Conservation (phyloP, 2,329 filamentous ascomycete genomes). For the Gliomastix tumulicola region DNA sequence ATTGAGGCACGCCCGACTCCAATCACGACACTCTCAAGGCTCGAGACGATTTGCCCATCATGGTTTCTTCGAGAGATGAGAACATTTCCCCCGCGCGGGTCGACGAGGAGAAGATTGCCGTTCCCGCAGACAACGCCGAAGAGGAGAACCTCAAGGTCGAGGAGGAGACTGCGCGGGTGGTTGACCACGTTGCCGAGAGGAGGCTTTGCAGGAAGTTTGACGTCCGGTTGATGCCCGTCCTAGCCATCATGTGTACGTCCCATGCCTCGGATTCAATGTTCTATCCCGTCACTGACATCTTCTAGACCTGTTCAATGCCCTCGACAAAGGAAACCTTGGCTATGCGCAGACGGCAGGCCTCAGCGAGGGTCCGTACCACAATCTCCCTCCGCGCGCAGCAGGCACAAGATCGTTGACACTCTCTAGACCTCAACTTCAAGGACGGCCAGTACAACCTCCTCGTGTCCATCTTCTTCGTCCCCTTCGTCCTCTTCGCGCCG, state of each 20-base stretch:
- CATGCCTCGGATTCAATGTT: neutral
- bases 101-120: slow-evolving; percentile 1
- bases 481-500: slow-evolving; percentile 65
- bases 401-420: slow-evolving; percentile 8
- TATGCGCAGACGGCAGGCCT: slow-evolving; percentile 50
- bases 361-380: slow-evolving; percentile 21
- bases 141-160: neutral
- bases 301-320: slow-evolving; percentile 36
- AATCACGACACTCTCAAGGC: no score
- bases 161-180: slow-evolving; percentile 17
- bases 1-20: no score
- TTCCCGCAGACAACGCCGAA: neutral
- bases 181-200: slow-evolving; percentile 37
- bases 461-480: slow-evolving; percentile 68
- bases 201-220: slow-evolving; percentile 48
- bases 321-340: slow-evolving; percentile 34
- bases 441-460: slow-evolving; percentile 63
- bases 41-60: no score
- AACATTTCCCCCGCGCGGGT: no score
- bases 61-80: no score
- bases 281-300: neutral
- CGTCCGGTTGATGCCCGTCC: slow-evolving; percentile 42
- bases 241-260: slow-evolving; percentile 43
- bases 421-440: slow-evolving; percentile 43
- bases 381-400: no score